These are phyloP conservation scores for Symbiotaphrina buchneri DNA, from an alignment of 495 filamentous ascomycete species.

Conservation along the genomic window DNA sequence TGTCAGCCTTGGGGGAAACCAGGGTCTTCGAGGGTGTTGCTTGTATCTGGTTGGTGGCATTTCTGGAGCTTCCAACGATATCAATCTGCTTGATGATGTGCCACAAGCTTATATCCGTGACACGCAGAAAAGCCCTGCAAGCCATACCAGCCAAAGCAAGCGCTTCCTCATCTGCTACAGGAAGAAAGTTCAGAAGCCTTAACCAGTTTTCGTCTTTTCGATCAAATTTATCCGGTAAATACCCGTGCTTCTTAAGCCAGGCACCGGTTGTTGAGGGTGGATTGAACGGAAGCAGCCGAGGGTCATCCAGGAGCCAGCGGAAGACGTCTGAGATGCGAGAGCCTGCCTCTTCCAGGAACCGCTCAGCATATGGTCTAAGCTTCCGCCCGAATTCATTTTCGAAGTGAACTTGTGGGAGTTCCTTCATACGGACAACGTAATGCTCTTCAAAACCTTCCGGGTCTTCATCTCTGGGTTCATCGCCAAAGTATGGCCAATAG, in stretches of 20 bases:
- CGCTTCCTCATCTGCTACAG: not conserved
- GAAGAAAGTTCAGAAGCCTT: constrained; percentile 1
- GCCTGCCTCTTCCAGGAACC: constrained; percentile 1
- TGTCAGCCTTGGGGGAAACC: constrained; percentile 4
- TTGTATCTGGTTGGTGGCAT: constrained; percentile 2
- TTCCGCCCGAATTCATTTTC: constrained; percentile 1
- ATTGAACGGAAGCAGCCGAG: too few relatives aligned
- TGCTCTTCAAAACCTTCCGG: constrained; percentile 8
- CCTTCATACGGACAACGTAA: constrained; percentile 11
- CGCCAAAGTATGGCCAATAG: constrained; percentile 14
- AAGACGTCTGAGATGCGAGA: not conserved
- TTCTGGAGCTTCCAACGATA: too few relatives aligned
- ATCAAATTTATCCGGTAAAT: constrained; percentile 11
- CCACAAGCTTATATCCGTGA: constrained; percentile 2
- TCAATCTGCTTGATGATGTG: constrained; percentile 1
- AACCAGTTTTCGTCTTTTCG: not conserved
- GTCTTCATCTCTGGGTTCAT: constrained; percentile 11
- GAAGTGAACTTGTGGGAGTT: constrained; percentile 1
- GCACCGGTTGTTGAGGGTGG: constrained; percentile 3
- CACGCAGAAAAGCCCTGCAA: constrained; percentile 2
- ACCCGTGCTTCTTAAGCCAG: constrained; percentile 6
- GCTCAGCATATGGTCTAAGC: not conserved
- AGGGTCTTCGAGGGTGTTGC: constrained; percentile 2
- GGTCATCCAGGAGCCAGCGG: constrained; percentile 1
- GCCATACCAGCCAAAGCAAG: constrained; percentile 1